Base-by-base conservation (phyloP, 805 yeast species). In the Zygotorulaspora florentina region DNA sequence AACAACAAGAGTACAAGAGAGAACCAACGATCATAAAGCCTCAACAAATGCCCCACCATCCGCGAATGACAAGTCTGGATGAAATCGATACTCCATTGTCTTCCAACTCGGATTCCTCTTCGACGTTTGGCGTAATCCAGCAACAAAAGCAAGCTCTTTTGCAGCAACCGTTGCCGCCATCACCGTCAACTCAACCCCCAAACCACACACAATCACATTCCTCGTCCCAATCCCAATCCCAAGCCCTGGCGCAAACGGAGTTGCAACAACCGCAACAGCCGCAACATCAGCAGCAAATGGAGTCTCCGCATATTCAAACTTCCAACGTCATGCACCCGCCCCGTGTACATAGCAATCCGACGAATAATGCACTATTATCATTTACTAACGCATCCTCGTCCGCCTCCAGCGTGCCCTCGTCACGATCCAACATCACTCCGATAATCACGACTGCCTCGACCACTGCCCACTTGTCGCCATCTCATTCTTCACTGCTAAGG, bases 1-100 rank as follows among this genome's bases (percentile, higher is more conserved):
- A 49, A 23, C 65, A 55, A 45, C 62, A 50, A 57, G 70, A 42
- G 65, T 69, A 46, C 23, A 33, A 33, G 12, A 46, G 50, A 6
- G 50, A 45, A 27, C 50, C 44, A 20, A 43, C 47, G 10, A 42
- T 49, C 18, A 49, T 49, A 25, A 49, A 49, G 41, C 53, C 42
- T n/a, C 52, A 48, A 23, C 46, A 41, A 17, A 48, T 48, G 52
- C 42, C 43, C 5, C 46, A 42, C n/a, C 47, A 37, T 17, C 47
- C 30, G 12, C 43, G 47, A 35, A 33, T 43, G 31, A 41, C 30
- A 31, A 13, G 27, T 12, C 45, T 36, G 26, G 42, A 16, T 34
- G 41, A 45, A 26, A 9, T 48, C 13, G 40, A 41, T 28, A 39
- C 51, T 25, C 46, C 43, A 13, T 17, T 45, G 34, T 34, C 47